These are phyloP conservation scores for Fusarium marasasianum DNA, from an alignment of 2,329 filamentous ascomycete species.

Conservation along the genomic window DNA sequence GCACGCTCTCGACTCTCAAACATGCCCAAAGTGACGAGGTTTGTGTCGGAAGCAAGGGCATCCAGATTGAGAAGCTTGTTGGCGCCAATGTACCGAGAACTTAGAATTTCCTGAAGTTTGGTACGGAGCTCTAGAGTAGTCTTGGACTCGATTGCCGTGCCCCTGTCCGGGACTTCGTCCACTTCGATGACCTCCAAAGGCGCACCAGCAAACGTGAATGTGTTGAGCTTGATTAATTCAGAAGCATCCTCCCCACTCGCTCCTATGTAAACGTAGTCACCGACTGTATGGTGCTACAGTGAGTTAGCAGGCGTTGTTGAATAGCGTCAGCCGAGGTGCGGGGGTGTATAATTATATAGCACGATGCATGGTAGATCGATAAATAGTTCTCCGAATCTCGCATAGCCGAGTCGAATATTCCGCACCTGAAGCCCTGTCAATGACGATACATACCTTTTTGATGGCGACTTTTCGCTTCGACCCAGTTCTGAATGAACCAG, in stretches of 20 bases:
- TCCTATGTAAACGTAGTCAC: conserved; percentile 74
- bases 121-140: conserved; percentile 70
- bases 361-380: conserved; percentile 29
- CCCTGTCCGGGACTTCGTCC: conserved; percentile 50
- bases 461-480: conserved; percentile 67
- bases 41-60: conserved; percentile 75
- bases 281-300: conserved; percentile 74
- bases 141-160: conserved; percentile 58
- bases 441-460: conserved; percentile 76
- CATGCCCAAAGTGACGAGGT: conserved; percentile 77
- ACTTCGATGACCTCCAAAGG: conserved; percentile 65
- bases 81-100: conserved; percentile 75
- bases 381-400: conserved; percentile 32
- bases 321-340: conserved; percentile 33
- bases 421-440: conserved; percentile 47
- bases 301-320: conserved; percentile 69
- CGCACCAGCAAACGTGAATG: conserved; percentile 73
- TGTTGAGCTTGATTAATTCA: conserved; percentile 73
- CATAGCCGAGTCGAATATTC: conserved; percentile 32
- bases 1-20: conserved; percentile 76
- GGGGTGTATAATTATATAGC: conserved; percentile 33
- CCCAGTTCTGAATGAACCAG: conserved; percentile 61
- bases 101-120: conserved; percentile 76
- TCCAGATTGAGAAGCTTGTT: conserved; percentile 85
- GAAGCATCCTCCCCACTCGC: conserved; percentile 71